These are phyloP conservation scores for Thoreauomyces humboldtii DNA, from an alignment of 192 early-diverging fungal species.

Conservation along the genomic window DNA sequence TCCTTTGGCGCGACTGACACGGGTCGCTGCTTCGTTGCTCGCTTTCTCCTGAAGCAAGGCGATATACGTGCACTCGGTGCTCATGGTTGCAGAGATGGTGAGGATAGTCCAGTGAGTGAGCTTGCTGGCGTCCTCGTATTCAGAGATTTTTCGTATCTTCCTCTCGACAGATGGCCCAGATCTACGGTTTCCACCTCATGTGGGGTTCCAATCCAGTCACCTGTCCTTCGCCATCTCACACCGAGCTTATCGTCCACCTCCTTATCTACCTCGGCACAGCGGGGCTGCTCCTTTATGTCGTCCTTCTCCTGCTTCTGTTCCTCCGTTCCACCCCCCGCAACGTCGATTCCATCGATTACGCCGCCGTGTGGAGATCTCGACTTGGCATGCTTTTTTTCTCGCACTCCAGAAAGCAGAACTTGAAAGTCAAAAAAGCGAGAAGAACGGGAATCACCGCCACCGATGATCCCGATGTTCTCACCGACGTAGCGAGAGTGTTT, in stretches of 20 bases:
- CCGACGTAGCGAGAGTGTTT: slow-evolving; percentile 45
- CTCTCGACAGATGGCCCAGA: slow-evolving; percentile 13
- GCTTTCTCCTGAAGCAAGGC: slow-evolving; percentile 3
- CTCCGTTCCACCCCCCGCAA: slow-evolving; percentile 36
- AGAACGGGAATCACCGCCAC: neutral
- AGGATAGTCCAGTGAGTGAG: neutral
- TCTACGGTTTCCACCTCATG: slow-evolving; percentile 12
- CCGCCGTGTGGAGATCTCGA: slow-evolving; percentile 30
- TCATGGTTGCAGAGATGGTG: slow-evolving; percentile 22
- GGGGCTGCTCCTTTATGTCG: slow-evolving; percentile 22
- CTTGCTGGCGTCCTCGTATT: no score
- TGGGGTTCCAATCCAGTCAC: slow-evolving; percentile 6
- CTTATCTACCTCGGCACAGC: slow-evolving; percentile 17
- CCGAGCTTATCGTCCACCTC: slow-evolving; percentile 2
- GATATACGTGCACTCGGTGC: slow-evolving; percentile 19
- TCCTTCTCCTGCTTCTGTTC: slow-evolving; percentile 13
- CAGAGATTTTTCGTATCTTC: no score
- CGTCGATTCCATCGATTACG: slow-evolving; percentile 27
- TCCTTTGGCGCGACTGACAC: no score
- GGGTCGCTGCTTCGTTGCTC: no score
- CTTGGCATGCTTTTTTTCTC: slow-evolving; percentile 29
- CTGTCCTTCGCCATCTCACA: slow-evolving; percentile 1
- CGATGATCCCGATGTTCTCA: slow-evolving; percentile 25
- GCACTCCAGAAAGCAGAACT: slow-evolving; percentile 11
- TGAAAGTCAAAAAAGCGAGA: slow-evolving; percentile 5